phyloP scores from a whole-genome alignment of 2,329 filamentous ascomycete genomes.

The Bertia moriformis region DNA sequence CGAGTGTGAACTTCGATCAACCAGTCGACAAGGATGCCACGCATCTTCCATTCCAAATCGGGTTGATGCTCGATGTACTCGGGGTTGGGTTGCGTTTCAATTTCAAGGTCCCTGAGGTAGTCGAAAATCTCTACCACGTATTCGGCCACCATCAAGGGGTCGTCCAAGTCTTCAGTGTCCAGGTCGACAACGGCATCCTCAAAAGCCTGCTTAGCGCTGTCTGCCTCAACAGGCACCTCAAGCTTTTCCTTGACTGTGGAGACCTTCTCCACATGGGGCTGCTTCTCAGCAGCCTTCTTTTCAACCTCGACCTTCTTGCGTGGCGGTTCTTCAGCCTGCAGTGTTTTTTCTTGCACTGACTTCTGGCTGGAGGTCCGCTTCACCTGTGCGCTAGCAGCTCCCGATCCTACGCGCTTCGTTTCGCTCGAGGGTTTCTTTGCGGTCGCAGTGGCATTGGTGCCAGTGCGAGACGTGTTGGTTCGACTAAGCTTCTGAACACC shows the following conservation, averaged over 20 bases:
- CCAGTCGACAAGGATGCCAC: conserved; percentile 94
- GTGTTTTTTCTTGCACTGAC: background rate
- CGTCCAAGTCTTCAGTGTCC: conserved; percentile 76
- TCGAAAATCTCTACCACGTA: conserved; percentile 97
- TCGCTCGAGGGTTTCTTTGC: conserved; percentile 45
- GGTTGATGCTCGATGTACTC: conserved; percentile 91
- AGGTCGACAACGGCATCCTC: conserved; percentile 39
- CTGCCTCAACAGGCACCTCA: background rate
- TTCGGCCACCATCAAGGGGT: conserved; percentile 94
- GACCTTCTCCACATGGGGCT: background rate
- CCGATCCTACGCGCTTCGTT: conserved; percentile 58
- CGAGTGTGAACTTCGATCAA: conserved; percentile 94
- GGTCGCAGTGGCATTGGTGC: conserved; percentile 48
- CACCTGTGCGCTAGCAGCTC: conserved; percentile 52
- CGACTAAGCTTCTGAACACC: conserved; percentile 57
- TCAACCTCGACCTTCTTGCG: background rate
- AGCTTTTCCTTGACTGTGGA: background rate
- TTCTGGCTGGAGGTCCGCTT: conserved; percentile 25
- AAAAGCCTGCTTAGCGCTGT: background rate
- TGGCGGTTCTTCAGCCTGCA: background rate
- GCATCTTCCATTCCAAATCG: conserved; percentile 96
- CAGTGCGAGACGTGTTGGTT: conserved; percentile 44
- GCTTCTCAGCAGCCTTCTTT: background rate
- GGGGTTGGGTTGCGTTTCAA: conserved; percentile 66
- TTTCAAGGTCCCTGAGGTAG: conserved; percentile 78